phyloP scores from a whole-genome alignment of 805 yeast genomes.

The Phaffomyces thermotolerans region DNA sequence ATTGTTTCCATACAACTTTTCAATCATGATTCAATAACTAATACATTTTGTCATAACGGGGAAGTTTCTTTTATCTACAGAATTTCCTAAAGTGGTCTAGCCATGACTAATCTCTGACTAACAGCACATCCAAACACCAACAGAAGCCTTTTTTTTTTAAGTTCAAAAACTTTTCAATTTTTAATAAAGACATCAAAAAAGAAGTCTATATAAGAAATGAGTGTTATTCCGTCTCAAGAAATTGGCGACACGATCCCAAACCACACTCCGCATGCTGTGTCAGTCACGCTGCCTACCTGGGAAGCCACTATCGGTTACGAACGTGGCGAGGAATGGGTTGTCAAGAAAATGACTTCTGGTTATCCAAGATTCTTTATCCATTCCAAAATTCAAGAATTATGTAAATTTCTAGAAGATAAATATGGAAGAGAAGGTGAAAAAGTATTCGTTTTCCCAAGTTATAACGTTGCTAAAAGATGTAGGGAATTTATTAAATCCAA shows the following conservation, averaged over 20 bases:
- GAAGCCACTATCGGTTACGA: conserved; percentile 87
- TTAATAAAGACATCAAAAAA: too few species aligned
- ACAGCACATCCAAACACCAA: too few species aligned
- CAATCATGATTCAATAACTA: too few species aligned
- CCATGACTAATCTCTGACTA: too few species aligned
- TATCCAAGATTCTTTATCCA: conserved; percentile 84
- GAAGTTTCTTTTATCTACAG: too few species aligned
- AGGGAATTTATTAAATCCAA: conserved; percentile 62
- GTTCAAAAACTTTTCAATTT: too few species aligned
- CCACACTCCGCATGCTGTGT: conserved; percentile 86
- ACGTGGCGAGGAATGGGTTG: conserved; percentile 80
- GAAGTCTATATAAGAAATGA: neutral
- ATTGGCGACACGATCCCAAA: conserved; percentile 87
- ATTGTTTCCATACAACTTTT: too few species aligned
- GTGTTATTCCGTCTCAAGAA: conserved; percentile 19
- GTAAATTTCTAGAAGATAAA: conserved; percentile 46
- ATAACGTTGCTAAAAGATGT: conserved; percentile 75
- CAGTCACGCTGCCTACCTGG: conserved; percentile 95
- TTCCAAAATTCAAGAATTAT: conserved; percentile 49
- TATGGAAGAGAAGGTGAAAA: conserved; percentile 78
- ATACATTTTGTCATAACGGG: too few species aligned
- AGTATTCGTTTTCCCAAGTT: conserved; percentile 71
- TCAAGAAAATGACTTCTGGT: conserved; percentile 71
- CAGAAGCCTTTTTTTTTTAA: too few species aligned
- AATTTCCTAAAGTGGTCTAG: too few species aligned